Conservation (phyloP, 257 asterid species). For the Catharanthus roseus region DNA sequence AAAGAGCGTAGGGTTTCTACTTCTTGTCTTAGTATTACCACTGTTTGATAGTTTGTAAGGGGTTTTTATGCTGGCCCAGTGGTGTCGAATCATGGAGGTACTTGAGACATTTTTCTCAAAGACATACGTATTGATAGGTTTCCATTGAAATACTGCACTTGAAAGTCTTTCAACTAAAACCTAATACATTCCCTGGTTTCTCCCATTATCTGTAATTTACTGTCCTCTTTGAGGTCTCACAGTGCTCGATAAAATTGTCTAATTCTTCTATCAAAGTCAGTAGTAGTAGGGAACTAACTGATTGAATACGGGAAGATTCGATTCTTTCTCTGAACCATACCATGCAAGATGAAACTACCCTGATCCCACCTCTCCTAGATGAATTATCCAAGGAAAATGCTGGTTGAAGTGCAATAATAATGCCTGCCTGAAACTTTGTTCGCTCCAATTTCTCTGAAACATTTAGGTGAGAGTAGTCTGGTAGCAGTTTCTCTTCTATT, state of each 20-base stretch:
- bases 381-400: not conserved
- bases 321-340: not conserved
- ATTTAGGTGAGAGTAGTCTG: not conserved
- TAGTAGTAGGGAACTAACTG: not conserved
- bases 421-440: slow-evolving; percentile 6
- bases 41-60: not conserved
- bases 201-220: not conserved
- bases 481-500: not conserved
- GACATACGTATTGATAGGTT: not conserved
- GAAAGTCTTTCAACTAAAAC: not conserved
- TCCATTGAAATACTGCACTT: not conserved
- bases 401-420: not conserved
- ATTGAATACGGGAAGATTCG: not conserved
- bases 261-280: not conserved
- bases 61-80: not conserved
- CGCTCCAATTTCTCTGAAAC: not conserved
- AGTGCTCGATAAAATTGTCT: not conserved
- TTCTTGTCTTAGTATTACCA: not conserved
- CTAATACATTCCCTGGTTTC: not conserved
- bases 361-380: not conserved
- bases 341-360: not conserved
- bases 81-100: not conserved
- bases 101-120: not conserved
- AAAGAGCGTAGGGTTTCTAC: not conserved
- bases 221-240: not conserved